These are phyloP conservation scores for Podosphaera aphanis DNA, from an alignment of 2,329 filamentous ascomycete genomes.

Conservation along the genomic window DNA sequence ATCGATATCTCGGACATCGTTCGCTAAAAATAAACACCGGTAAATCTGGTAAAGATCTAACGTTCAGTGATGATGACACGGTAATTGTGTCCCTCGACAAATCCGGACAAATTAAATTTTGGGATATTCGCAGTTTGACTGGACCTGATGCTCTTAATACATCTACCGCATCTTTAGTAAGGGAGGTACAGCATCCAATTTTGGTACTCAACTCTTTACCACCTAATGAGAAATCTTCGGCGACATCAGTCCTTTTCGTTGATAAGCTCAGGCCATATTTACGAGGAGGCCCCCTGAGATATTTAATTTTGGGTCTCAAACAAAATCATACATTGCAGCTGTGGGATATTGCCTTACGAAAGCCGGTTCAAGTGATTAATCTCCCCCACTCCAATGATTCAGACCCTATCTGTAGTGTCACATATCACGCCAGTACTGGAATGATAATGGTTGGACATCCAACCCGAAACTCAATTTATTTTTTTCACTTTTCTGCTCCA, in stretches of 20 bases:
- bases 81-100: constrained; percentile 92
- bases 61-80: constrained; percentile 88
- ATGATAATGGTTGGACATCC: constrained; percentile 92
- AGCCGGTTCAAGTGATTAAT: constrained; percentile 91
- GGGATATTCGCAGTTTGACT: constrained; percentile 72
- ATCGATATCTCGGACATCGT: constrained; percentile 67
- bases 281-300: constrained; percentile 73
- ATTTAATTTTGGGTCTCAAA: constrained; percentile 94
- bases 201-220: constrained; percentile 71
- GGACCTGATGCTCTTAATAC: constrained; percentile 16
- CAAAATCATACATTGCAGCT: constrained; percentile 97
- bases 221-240: constrained; percentile 82
- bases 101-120: constrained; percentile 88
- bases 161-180: constrained; percentile 11
- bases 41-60: constrained; percentile 95
- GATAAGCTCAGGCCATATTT: constrained; percentile 88
- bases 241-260: constrained; percentile 83
- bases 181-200: constrained; percentile 68
- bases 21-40: constrained; percentile 86
- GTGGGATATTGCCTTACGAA: constrained; percentile 88
- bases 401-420: constrained; percentile 91
- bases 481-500: constrained; percentile 82
- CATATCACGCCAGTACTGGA: constrained; percentile 75
- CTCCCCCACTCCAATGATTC: constrained; percentile 89
- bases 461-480: constrained; percentile 91